Base-by-base conservation (phyloP, 2,329 filamentous ascomycete genomes). In the Xylaria sp. region DNA sequence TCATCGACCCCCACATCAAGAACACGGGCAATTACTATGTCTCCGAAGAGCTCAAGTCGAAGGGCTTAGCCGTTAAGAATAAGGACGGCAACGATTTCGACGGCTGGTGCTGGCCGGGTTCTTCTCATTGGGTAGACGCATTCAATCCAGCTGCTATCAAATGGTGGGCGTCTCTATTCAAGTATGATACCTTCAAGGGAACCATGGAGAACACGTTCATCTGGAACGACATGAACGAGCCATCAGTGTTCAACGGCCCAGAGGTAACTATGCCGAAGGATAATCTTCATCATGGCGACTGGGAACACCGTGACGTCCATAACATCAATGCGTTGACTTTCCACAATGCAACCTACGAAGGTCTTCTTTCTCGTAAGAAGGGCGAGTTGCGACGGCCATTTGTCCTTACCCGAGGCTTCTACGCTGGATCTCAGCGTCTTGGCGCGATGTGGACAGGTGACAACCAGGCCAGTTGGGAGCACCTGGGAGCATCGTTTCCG, bases 151-250 rank as follows among this genome's bases (percentile, higher is more conserved):
- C 88, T 49, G 90, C 92, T 6, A 84, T 89, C 49, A 85, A 89
- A 57, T 99, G 94, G 94, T 99, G 94, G 93, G 89, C 86, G 63
- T 76, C 80, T 2, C 82, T 97, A 9, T 97, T 96, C 81, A 88
- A 89, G 66, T 97, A 95, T 63, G 86, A 91, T 69, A 83, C 77
- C 39, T 99, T 97, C 81, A 90, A 91, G 72, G 92, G 92, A 44
- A 91, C 91, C 1, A 82, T 88, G 64, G 80, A 87, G 60, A 99
- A 97, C 72, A 88, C 91, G 0, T 97, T 91, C 73, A 85, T 99
- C 66, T 99, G 94, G 94, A 99, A 99, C 72, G 94, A 99, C 72
- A 99, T 99, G 94, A 97, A 97, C 70, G 94, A 99, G 76, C 94
- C 94, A 0, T 97, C 94, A 0, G 94, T 99, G 1, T 99, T 99